Evolutionary conservation across 2,329 filamentous ascomycete genomes (phyloP).

Genomic region (Zasmidium angulare): DNA sequence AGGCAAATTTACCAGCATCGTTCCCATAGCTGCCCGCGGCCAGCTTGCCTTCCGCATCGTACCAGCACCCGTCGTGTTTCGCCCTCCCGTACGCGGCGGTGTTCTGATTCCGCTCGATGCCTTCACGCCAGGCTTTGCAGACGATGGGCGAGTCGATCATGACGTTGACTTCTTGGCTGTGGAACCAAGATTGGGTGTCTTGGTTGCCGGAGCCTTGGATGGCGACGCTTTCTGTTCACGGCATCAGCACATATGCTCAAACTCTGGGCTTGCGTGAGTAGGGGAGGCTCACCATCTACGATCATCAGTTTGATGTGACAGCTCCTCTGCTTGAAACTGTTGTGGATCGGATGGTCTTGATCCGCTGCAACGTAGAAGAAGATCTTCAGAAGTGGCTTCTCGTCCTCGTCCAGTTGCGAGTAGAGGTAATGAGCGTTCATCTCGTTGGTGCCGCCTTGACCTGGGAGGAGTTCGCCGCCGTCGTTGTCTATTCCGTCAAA

Average conservation of each 20-base stretch:
- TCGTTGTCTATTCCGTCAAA: constrained; percentile 62
- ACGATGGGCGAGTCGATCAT: constrained; percentile 66
- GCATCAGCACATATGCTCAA: not conserved
- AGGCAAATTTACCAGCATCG: constrained; percentile 35
- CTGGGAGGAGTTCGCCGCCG: constrained; percentile 70
- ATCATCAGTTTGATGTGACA: constrained; percentile 80
- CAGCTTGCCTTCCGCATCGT: constrained; percentile 47
- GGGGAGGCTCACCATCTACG: constrained; percentile 50
- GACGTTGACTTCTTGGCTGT: constrained; percentile 75
- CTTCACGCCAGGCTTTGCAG: constrained; percentile 62
- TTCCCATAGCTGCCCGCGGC: constrained; percentile 43
- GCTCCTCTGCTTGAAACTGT: constrained; percentile 63
- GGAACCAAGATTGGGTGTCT: constrained; percentile 78
- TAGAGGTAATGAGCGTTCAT: constrained; percentile 64
- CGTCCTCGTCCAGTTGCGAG: constrained; percentile 46
- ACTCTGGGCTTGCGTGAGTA: too few relatives aligned
- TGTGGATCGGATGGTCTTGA: constrained; percentile 65
- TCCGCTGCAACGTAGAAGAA: constrained; percentile 75
- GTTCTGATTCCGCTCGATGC: constrained; percentile 65
- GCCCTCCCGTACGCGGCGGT: constrained; percentile 60
- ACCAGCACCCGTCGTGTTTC: constrained; percentile 62
- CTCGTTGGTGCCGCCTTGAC: constrained; percentile 75
- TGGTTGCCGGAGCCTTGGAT: constrained; percentile 77
- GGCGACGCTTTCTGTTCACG: constrained; percentile 54
- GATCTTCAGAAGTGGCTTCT: constrained; percentile 53